phyloP scores from a whole-genome alignment of 2,329 filamentous ascomycete species.

The Fusarium sublunatum region DNA sequence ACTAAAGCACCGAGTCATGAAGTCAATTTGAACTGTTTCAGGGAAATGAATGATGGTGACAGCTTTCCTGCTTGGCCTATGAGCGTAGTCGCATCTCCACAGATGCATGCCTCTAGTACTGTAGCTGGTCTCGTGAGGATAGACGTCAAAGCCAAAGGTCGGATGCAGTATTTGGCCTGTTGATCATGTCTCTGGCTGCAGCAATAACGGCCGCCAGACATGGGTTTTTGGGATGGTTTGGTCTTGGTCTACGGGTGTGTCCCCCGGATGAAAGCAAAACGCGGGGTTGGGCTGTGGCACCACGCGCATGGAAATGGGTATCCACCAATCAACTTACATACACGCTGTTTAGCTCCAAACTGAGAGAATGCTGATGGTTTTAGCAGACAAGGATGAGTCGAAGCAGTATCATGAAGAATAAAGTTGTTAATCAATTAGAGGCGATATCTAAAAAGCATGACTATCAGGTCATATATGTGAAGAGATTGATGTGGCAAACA shows the following conservation, averaged over 20 bases:
- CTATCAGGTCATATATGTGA: slow-evolving; percentile 14
- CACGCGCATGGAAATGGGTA: slow-evolving; percentile 13
- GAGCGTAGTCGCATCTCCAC: slow-evolving; percentile 7
- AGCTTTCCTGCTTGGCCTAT: neutral
- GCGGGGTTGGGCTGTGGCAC: slow-evolving; percentile 32
- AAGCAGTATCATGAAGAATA: neutral
- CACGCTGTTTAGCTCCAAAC: slow-evolving; percentile 7
- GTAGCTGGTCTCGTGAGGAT: slow-evolving; percentile 12
- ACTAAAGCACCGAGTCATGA: neutral
- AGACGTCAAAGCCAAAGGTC: slow-evolving; percentile 1
- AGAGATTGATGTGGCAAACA: neutral
- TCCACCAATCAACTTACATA: slow-evolving; percentile 49
- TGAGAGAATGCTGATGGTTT: neutral
- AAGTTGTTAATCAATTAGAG: too few species aligned
- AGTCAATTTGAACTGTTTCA: neutral
- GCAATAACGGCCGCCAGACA: slow-evolving; percentile 19
- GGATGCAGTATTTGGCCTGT: slow-evolving; percentile 19
- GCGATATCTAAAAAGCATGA: slow-evolving; percentile 1
- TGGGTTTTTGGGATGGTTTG: slow-evolving; percentile 6
- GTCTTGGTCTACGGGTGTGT: slow-evolving; percentile 26
- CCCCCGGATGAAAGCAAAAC: slow-evolving; percentile 31
- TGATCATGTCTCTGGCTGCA: slow-evolving; percentile 32
- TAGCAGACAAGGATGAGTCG: too few species aligned
- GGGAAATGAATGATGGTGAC: neutral
- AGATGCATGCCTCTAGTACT: neutral